A percentile compares a stretch with the other conserved stretches of the same genome.
Conservation (phyloP, 768 basidiomycete species). For the Trametes maxima region DNA sequence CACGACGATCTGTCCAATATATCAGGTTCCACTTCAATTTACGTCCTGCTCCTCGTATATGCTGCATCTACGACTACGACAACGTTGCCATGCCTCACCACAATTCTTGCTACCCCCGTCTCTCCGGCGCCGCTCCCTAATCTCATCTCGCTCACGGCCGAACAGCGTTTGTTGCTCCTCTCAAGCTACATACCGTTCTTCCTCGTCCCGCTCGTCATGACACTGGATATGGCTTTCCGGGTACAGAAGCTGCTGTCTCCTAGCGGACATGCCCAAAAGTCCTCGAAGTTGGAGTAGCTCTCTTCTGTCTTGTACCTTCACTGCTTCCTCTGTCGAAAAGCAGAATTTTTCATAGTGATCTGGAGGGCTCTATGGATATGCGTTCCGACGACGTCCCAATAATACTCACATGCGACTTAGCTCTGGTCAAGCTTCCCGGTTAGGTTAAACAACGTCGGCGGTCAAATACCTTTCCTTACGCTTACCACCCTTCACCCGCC, state of each 20-base stretch:
- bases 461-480: no score
- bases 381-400: no score
- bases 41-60: slow-evolving; percentile 69
- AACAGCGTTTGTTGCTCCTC: slow-evolving; percentile 61
- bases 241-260: slow-evolving; percentile 25
- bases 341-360: background rate
- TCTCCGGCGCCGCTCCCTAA: slow-evolving; percentile 38
- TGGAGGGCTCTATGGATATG: no score
- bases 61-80: slow-evolving; percentile 80
- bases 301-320: background rate
- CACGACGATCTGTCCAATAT: background rate
- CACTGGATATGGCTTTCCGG: slow-evolving; percentile 64
- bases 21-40: slow-evolving; percentile 53
- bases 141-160: slow-evolving; percentile 42
- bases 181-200: slow-evolving; percentile 78
- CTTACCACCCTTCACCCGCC: no score
- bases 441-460: no score
- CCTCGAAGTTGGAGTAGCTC: background rate
- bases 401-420: no score
- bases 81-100: slow-evolving; percentile 67
- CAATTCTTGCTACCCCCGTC: slow-evolving; percentile 50
- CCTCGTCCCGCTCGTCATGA: slow-evolving; percentile 68
- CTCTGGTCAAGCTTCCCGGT: no score
- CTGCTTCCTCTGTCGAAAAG: background rate
- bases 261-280: background rate